Base-by-base conservation (phyloP, 257 asterid species). In the Paraleonurus japonicus region DNA sequence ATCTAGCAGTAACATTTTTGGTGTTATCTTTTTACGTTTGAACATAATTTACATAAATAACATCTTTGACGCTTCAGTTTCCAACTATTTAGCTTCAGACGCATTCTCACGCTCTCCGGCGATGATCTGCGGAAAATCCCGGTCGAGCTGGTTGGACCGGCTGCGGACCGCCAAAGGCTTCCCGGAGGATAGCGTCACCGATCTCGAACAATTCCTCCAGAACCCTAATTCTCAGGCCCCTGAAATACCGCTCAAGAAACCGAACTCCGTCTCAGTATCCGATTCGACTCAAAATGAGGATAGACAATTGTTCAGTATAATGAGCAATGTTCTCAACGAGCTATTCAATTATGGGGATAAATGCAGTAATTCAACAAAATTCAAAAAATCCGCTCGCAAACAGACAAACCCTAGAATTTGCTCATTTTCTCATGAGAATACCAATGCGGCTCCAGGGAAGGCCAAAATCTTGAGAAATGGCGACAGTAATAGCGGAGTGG, bases 121-220 rank as follows among this genome's bases (percentile, higher is more conserved):
- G 65, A 86, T 90, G 97, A 71, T 77, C 69, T 77, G 89, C 80
- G 81, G 81, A 30, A 90, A 90, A 78, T 86, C 92, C 59, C 77
- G 87, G 58, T 75, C 89, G 39, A 80, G 69, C 54, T 93, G 98
- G 97, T 85, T 89, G 67, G 90, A 89, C 71, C 95, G 96, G 68
- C 84, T 91, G 75, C 89, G 96, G 27, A 85, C 81, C 19, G 86
- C 97, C 63, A 91, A 83, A 75, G 96, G 99, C 48, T 84, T 94
- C 83, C 79, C 86, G 32, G 75, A 80, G 32, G 76, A 75, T 61
- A 70, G 70, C 50, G 72, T 75, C 61, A 2, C 78, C 71, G 87
- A 86, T 75, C 90, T 88, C 82, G 96, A 86, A 4, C 78, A 82
- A 24, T 90, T 90, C 67, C 74, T 85, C 66, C 85, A 73, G 28